Conservation (phyloP, 2,329 filamentous ascomycete species). For the Xylaria sp. region DNA sequence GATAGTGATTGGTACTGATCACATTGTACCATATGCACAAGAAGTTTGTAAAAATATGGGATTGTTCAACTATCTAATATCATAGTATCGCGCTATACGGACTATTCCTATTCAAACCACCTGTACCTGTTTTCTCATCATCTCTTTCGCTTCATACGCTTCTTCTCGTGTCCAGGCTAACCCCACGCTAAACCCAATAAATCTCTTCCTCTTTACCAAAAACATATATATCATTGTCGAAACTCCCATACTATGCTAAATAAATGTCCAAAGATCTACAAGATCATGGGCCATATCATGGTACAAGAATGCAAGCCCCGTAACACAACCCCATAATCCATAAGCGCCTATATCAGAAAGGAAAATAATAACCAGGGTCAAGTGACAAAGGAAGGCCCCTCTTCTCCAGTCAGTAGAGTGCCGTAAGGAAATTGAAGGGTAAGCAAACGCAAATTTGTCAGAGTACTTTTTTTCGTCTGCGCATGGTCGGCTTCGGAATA, state of each 20-base stretch:
- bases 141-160: not conserved
- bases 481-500: conserved; percentile 1
- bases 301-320: conserved; percentile 32
- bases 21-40: not conserved
- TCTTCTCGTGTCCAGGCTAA: not conserved
- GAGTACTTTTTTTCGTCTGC: conserved; percentile 13
- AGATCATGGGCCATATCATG: conserved; percentile 19
- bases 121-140: not conserved
- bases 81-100: conserved; percentile 13
- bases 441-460: not conserved
- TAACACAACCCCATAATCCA: conserved; percentile 22
- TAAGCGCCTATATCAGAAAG: conserved; percentile 16
- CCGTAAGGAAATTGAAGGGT: not conserved
- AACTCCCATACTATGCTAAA: conserved; percentile 35
- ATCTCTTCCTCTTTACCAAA: conserved; percentile 18
- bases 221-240: conserved; percentile 14
- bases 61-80: conserved; percentile 31
- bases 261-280: conserved; percentile 12
- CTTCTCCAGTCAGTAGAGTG: not conserved
- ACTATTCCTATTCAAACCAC: not conserved
- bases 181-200: not conserved
- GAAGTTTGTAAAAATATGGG: not conserved
- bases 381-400: conserved; percentile 8
- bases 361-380: not conserved
- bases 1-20: not conserved